phyloP scores from a whole-genome alignment of 2,329 filamentous ascomycete genomes.

The Cladosporium sp. region DNA sequence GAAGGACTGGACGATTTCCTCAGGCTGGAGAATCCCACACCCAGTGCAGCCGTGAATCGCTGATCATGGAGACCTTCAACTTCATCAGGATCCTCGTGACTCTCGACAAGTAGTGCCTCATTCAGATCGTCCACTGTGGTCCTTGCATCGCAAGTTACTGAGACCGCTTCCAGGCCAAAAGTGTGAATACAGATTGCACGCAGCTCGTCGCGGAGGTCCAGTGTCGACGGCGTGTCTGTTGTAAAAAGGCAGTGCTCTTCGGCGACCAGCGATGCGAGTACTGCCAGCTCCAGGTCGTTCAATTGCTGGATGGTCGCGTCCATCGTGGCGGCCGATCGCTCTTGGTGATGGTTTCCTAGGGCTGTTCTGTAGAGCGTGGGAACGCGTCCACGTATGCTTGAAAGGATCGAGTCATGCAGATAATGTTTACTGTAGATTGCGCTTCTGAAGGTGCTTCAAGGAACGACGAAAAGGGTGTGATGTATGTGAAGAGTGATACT shows the following conservation, averaged over 20 bases:
- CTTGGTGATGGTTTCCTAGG: not conserved
- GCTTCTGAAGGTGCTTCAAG: not conserved
- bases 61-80: not conserved
- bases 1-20: constrained; percentile 8
- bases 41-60: not conserved
- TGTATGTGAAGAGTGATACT: not conserved
- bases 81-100: not conserved
- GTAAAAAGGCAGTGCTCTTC: constrained; percentile 88
- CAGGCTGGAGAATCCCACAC: constrained; percentile 4
- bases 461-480: not conserved
- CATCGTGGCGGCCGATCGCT: not conserved
- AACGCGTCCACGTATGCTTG: not conserved
- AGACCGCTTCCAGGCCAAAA: constrained; percentile 69
- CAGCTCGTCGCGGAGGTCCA: constrained; percentile 30
- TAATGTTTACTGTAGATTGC: not conserved
- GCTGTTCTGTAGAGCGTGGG: not conserved
- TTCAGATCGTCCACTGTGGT: constrained; percentile 83
- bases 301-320: constrained; percentile 65
- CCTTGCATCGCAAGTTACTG: constrained; percentile 70
- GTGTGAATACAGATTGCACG: constrained; percentile 68
- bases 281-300: constrained; percentile 83
- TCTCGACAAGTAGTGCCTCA: constrained; percentile 59
- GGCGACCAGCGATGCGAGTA: constrained; percentile 76
- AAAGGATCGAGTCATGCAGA: not conserved
- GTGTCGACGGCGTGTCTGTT: constrained; percentile 54